Conservation (phyloP, 129 eudicot species). For the Smallanthus sonchifolius region DNA sequence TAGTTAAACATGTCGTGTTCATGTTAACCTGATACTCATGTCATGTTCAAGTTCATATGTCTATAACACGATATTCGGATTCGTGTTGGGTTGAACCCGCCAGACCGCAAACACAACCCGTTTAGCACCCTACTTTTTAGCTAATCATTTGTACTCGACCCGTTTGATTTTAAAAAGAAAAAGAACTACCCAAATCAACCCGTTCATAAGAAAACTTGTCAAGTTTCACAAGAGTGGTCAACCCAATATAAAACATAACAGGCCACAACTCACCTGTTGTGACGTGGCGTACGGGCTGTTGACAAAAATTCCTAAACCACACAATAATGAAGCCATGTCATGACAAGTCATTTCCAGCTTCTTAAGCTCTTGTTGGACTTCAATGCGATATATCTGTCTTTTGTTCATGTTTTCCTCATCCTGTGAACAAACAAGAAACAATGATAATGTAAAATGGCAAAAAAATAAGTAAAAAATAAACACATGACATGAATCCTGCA, state of each 20-base stretch:
- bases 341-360: conserved; percentile 47
- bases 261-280: conserved; percentile 44
- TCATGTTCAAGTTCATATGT: too few relatives aligned
- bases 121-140: background rate
- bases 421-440: conserved; percentile 22
- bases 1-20: too few relatives aligned
- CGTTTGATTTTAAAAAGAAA: too few relatives aligned
- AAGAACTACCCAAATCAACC: too few relatives aligned
- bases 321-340: conserved; percentile 68
- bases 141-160: background rate
- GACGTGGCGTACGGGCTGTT: conserved; percentile 32
- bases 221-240: too few relatives aligned
- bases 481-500: conserved; percentile 4
- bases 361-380: conserved; percentile 51
- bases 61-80: too few relatives aligned
- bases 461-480: background rate
- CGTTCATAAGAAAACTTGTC: too few relatives aligned
- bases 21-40: too few relatives aligned
- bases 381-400: conserved; percentile 58
- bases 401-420: conserved; percentile 62
- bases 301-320: conserved; percentile 46
- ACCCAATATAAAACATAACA: background rate
- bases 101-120: too few relatives aligned
- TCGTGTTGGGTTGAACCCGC: too few relatives aligned
- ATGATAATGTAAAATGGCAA: background rate